Evolutionary conservation across 2,329 filamentous ascomycete species (phyloP).

Genomic region (Grosmannia serpens): DNA sequence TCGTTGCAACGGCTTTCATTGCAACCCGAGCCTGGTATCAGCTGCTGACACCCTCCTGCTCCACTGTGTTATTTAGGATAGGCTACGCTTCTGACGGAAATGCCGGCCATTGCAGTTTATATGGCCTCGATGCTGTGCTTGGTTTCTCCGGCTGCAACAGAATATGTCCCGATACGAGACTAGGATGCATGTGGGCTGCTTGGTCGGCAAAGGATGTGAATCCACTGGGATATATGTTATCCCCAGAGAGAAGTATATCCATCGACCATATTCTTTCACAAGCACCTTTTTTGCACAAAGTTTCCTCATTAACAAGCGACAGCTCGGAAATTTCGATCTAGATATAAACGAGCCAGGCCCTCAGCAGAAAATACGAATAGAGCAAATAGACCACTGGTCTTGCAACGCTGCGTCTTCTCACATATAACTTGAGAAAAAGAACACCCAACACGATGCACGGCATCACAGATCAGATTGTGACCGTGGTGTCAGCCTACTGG

Average conservation of each 20-base stretch:
- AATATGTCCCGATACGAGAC: not conserved
- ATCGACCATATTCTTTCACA: too few relatives aligned
- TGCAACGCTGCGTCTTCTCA: too few relatives aligned
- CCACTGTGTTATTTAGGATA: not conserved
- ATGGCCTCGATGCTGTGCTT: not conserved
- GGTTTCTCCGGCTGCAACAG: not conserved
- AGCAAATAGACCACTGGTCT: too few relatives aligned
- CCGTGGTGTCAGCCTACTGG: slow-evolving; percentile 31
- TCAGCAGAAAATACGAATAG: too few relatives aligned
- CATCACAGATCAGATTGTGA: slow-evolving; percentile 23
- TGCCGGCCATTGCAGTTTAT: not conserved
- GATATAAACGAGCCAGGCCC: not conserved
- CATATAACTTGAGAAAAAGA: too few relatives aligned
- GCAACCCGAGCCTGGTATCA: too few relatives aligned
- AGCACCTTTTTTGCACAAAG: too few relatives aligned
- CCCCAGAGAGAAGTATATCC: too few relatives aligned
- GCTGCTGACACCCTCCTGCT: not conserved
- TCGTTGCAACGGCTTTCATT: too few relatives aligned
- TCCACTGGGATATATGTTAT: not conserved
- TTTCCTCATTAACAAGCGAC: too few relatives aligned
- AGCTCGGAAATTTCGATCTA: not conserved
- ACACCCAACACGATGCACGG: slow-evolving; percentile 12
- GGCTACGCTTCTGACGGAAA: not conserved
- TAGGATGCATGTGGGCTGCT: not conserved
- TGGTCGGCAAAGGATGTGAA: not conserved